Evolutionary conservation across 2,329 filamentous ascomycete species (phyloP).

Genomic region (Trichophyton rubrum): DNA sequence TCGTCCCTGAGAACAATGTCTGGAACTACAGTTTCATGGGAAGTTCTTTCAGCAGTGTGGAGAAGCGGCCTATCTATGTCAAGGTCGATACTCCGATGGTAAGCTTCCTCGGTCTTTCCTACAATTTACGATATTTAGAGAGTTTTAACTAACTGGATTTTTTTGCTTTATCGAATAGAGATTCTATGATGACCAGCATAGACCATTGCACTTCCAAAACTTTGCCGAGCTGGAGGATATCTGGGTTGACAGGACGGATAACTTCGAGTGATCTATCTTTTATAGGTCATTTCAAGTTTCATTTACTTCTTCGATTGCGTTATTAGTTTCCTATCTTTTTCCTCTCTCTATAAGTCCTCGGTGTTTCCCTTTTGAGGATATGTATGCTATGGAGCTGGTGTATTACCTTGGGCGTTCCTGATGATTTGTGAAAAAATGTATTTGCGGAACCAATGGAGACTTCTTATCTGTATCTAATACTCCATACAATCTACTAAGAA

Average conservation of each 20-base stretch:
- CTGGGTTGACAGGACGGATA: conserved; percentile 85
- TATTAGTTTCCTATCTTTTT: conserved; percentile 8
- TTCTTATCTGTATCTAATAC: neutral
- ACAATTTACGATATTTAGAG: neutral
- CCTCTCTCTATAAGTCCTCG: conserved; percentile 13
- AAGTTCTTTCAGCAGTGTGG: conserved; percentile 68
- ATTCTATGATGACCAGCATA: conserved; percentile 87
- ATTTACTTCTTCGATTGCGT: conserved; percentile 4
- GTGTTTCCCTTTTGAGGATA: neutral
- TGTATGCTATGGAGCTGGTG: neutral
- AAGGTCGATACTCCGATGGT: conserved; percentile 76
- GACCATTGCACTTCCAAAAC: conserved; percentile 90
- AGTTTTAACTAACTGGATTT: conserved; percentile 5
- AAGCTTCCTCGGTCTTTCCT: conserved; percentile 7
- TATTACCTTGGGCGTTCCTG: neutral
- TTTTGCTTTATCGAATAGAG: conserved; percentile 27
- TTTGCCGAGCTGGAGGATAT: conserved; percentile 96
- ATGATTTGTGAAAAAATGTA: neutral
- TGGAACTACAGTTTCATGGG: conserved; percentile 99
- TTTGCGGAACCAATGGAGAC: neutral
- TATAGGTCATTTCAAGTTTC: neutral
- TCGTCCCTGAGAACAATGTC: conserved; percentile 75
- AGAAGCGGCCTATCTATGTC: conserved; percentile 83
- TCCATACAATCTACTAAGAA: neutral
- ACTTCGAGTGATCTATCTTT: conserved; percentile 58